phyloP scores from a whole-genome alignment of 139 green algal genomes.

The Chlorella sp. region DNA sequence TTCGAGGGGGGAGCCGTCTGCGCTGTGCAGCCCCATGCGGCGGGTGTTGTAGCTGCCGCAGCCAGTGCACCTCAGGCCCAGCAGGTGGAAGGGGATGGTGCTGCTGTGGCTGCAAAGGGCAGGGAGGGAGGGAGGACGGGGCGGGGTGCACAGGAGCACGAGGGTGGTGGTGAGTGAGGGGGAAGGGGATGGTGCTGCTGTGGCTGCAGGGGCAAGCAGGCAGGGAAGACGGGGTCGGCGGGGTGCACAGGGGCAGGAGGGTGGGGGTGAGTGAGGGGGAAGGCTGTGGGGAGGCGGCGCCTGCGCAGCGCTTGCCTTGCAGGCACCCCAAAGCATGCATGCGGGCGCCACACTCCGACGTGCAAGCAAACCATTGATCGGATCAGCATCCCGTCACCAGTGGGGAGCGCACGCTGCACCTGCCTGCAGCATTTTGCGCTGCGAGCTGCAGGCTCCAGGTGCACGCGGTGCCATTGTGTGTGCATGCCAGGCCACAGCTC shows the following conservation, averaged over 20 bases:
- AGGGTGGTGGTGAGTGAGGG: too few relatives aligned
- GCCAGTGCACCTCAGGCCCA: slow-evolving; percentile 77
- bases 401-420: too few relatives aligned
- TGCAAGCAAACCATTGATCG: too few relatives aligned
- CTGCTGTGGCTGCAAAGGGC: not conserved
- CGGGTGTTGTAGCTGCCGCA: slow-evolving; percentile 87
- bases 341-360: too few relatives aligned
- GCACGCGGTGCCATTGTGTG: too few relatives aligned
- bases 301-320: not conserved
- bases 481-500: not conserved
- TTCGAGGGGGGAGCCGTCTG: slow-evolving; percentile 12
- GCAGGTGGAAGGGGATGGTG: slow-evolving; percentile 70
- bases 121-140: not conserved
- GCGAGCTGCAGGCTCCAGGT: too few relatives aligned
- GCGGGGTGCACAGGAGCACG: not conserved
- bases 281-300: not conserved
- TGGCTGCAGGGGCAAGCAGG: not conserved
- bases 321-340: too few relatives aligned
- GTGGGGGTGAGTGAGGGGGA: not conserved
- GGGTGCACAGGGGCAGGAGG: not conserved
- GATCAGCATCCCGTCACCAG: too few relatives aligned
- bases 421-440: too few relatives aligned
- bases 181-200: too few relatives aligned
- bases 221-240: not conserved
- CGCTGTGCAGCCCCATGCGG: slow-evolving; percentile 52